Conservation (phyloP, 2,329 filamentous ascomycete species). For the Fusarium sp. region DNA sequence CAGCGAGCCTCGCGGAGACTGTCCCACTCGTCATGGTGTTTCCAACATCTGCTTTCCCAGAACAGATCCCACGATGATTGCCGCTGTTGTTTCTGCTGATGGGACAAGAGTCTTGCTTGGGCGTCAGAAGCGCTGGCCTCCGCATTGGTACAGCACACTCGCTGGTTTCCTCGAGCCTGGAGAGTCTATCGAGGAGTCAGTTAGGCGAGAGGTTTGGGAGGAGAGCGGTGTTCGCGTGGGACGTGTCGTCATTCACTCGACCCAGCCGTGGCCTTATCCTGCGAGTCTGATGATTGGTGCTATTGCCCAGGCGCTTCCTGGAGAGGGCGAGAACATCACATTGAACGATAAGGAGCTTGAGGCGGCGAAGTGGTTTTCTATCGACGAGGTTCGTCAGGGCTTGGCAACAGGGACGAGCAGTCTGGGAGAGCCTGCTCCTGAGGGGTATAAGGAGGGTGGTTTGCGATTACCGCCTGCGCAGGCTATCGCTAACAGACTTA, state of each 20-base stretch:
- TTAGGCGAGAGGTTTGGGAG: constrained; percentile 86
- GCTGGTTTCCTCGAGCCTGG: constrained; percentile 88
- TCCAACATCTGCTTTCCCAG: constrained; percentile 93
- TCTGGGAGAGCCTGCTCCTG: constrained; percentile 71
- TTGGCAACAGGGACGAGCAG: constrained; percentile 72
- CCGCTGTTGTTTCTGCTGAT: constrained; percentile 86
- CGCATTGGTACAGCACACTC: constrained; percentile 87
- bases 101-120: constrained; percentile 84
- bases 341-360: constrained; percentile 93
- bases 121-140: constrained; percentile 84
- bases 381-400: constrained; percentile 84
- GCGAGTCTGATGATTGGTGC: constrained; percentile 88
- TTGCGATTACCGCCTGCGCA: constrained; percentile 85
- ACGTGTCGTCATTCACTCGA: constrained; percentile 82
- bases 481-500: constrained; percentile 91
- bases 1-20: constrained; percentile 70
- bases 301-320: constrained; percentile 83
- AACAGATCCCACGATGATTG: constrained; percentile 95
- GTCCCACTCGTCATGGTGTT: constrained; percentile 83
- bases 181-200: constrained; percentile 86
- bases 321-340: constrained; percentile 78
- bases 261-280: constrained; percentile 89
- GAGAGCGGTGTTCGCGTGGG: constrained; percentile 82
- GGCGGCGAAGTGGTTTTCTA: constrained; percentile 85
- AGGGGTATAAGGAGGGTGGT: constrained; percentile 78